These are phyloP conservation scores for Fraxinus greggii DNA, from an alignment of 305 asterid genomes.

Conservation along the genomic window DNA sequence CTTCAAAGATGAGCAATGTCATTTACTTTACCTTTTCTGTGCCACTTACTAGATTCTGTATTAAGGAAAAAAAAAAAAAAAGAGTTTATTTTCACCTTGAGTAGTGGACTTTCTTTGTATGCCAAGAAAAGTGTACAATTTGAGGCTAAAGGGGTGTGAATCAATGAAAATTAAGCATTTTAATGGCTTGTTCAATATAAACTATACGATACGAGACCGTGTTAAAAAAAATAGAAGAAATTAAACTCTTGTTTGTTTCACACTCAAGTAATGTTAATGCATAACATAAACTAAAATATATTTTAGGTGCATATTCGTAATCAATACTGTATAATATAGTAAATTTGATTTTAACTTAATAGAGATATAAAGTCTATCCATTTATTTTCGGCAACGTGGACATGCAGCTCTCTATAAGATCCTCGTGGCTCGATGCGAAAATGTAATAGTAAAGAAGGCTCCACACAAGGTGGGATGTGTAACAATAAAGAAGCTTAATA, in stretches of 20 bases:
- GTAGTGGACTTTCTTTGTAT: neutral
- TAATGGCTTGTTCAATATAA: neutral
- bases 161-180: neutral
- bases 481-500: neutral
- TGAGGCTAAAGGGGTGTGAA: constrained; percentile 30
- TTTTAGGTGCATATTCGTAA: no score
- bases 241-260: constrained; percentile 2
- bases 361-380: neutral
- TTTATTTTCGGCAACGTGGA: no score
- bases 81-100: neutral
- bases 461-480: neutral
- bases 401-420: no score
- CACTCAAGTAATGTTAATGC: neutral
- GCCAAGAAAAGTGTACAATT: constrained; percentile 9
- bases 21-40: constrained; percentile 18
- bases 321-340: neutral
- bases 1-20: constrained; percentile 23
- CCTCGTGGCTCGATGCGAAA: no score
- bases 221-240: neutral
- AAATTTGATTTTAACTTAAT: no score
- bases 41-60: constrained; percentile 24
- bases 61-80: neutral
- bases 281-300: neutral
- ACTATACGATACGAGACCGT: neutral
- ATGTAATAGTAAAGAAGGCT: neutral